Percentiles rank a stretch among this genome's conserved stretches.
Conservation (phyloP, 352 stramenopile genomes). For the Pythium phragmiticola region DNA sequence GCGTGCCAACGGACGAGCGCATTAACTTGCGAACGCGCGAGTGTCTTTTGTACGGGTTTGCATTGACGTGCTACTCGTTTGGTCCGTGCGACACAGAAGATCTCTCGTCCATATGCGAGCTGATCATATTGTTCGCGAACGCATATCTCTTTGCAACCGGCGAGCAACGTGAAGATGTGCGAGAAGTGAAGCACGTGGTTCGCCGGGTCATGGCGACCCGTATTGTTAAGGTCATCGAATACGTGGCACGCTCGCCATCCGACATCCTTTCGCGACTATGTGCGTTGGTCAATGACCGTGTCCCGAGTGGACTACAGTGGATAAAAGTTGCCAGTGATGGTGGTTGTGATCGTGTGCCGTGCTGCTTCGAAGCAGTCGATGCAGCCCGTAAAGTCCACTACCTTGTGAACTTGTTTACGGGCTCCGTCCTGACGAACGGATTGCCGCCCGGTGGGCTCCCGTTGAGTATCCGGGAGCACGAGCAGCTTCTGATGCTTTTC, state of each 20-base stretch:
- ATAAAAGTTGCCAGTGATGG: background rate
- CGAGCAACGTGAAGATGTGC: background rate
- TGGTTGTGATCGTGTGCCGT: background rate
- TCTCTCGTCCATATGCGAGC: constrained; percentile 1
- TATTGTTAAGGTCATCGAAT: constrained; percentile 4
- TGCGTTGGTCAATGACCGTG: constrained; percentile 11
- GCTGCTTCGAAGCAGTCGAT: constrained; percentile 20
- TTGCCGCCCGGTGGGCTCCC: constrained; percentile 19
- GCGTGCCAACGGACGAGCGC: constrained; percentile 2
- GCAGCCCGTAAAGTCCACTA: constrained; percentile 19
- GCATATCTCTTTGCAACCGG: constrained; percentile 9
- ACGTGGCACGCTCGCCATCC: constrained; percentile 1
- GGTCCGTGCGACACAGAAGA: constrained; percentile 10
- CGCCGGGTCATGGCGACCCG: constrained; percentile 11
- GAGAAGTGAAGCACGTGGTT: background rate
- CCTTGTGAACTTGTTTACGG: constrained; percentile 27
- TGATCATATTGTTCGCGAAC: constrained; percentile 7
- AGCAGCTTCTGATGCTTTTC: constrained; percentile 20
- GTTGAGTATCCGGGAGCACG: background rate
- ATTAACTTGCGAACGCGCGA: constrained; percentile 11
- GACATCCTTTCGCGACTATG: constrained; percentile 8
- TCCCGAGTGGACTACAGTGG: background rate
- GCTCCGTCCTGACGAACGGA: constrained; percentile 20
- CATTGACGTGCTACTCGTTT: constrained; percentile 10
- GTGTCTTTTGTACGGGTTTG: constrained; percentile 18